Evolutionary conservation across 108 stramenopile species (phyloP), one percentile per base, ranked within the genome.

Genomic region (Cyclotella choctawhatcheeana): DNA sequence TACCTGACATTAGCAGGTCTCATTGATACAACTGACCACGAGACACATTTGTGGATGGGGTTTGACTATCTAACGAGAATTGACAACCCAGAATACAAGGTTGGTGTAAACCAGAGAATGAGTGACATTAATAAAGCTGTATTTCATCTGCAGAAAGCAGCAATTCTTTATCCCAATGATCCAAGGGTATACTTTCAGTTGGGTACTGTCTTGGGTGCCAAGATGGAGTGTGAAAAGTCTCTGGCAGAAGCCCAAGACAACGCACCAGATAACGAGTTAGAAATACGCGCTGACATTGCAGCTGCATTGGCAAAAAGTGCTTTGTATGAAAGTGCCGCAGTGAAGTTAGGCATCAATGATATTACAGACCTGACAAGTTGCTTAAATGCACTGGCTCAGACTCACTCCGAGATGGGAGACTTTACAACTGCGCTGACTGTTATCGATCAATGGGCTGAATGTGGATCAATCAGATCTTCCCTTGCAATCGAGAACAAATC

Each of bases 361-460:
- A 59, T 78, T 8, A 34, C 67, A 52, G 77, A 78, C 29, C 48
- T 78, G 52, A 55, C 77, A 18, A 71, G 59, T 34, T 78, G 69
- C 29, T 31, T 71, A 18, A 64, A 78, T 53, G 77, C 58, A 44
- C 58, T 78, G 34, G 65, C 77, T 43, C 34, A 58, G 34, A 78
- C 70, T 3, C 31, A 27, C 1, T 78, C 70, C 27, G 70, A 78
- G 25, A 64, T 71, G 58, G 77, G 77, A 65, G 77, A 78, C 18
- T 71, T 78, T 50, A 54, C 54, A 21, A 71, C 50, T 58, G 77
- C 70, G 47, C 8, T 78, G 27, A 56, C 32, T 24, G 64, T 60
- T 20, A 70, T 78, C 18, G 69, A 71, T 59, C 65, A 55, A 40
- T 78, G 77, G 77, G 77, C 69, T 35, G 77, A 78, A 40, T 71